phyloP scores from a whole-genome alignment of 257 asterid species.

The Henckelia pumila region DNA sequence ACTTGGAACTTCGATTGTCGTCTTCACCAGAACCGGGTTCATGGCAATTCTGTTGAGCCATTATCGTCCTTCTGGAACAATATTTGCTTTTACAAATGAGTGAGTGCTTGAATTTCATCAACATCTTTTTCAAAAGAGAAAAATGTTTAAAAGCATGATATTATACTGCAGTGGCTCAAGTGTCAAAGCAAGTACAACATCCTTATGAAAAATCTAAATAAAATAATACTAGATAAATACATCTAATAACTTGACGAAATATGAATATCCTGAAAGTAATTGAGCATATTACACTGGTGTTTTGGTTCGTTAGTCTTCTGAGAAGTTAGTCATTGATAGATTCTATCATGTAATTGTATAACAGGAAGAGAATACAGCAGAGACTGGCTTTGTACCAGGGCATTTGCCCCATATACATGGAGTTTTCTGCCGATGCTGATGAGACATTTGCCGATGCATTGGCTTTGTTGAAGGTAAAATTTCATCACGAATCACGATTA shows the following conservation, averaged over 20 bases:
- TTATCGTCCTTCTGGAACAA: constrained; percentile 92
- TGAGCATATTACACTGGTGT: background rate
- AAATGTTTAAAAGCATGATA: background rate
- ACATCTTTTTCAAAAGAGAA: background rate
- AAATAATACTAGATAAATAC: background rate
- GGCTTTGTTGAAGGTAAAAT: constrained; percentile 58
- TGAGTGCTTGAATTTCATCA: constrained; percentile 36
- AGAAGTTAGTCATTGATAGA: constrained; percentile 9
- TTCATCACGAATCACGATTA: constrained; percentile 11
- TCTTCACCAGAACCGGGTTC: constrained; percentile 91
- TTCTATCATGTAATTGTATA: constrained; percentile 19
- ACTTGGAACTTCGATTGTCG: constrained; percentile 86
- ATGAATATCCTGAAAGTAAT: background rate
- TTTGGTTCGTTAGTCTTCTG: background rate
- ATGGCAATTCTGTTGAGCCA: constrained; percentile 96
- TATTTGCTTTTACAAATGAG: constrained; percentile 96
- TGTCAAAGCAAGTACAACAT: background rate
- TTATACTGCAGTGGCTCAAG: background rate
- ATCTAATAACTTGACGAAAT: background rate
- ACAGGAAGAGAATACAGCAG: constrained; percentile 92
- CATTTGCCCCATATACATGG: constrained; percentile 86
- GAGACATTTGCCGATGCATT: constrained; percentile 72
- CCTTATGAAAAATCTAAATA: background rate
- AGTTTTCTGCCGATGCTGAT: constrained; percentile 79
- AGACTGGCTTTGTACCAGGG: constrained; percentile 94